Conservation (phyloP, 1,284 basidiomycete genomes). For the Cryptococcus sp. region DNA sequence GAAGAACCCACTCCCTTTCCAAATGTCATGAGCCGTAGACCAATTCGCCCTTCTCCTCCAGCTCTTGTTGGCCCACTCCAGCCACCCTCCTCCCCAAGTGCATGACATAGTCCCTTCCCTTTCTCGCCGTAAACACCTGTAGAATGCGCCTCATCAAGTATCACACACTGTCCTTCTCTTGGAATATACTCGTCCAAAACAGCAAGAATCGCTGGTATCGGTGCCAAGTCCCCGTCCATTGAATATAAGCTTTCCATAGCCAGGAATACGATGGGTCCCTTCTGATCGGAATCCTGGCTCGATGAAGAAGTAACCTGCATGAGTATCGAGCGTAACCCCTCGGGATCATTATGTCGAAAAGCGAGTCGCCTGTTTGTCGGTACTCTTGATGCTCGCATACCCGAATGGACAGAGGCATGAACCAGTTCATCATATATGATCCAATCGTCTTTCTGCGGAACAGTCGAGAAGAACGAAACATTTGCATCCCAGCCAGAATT, state of each 20-base stretch:
- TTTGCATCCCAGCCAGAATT: slow-evolving; percentile 96
- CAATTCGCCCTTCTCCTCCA: slow-evolving; percentile 42
- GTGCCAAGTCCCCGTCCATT: slow-evolving; percentile 91
- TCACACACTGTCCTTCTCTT: slow-evolving; percentile 51
- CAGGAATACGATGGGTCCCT: slow-evolving; percentile 47
- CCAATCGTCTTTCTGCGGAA: slow-evolving; percentile 75
- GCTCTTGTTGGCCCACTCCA: slow-evolving; percentile 55
- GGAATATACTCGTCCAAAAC: slow-evolving; percentile 50
- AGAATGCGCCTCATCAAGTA: slow-evolving; percentile 76
- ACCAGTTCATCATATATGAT: slow-evolving; percentile 83
- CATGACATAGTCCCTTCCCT: slow-evolving; percentile 57
- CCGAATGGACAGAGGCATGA: slow-evolving; percentile 90
- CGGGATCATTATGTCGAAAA: slow-evolving; percentile 73
- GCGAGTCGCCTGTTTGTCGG: slow-evolving; percentile 42
- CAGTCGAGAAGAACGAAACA: slow-evolving; percentile 74
- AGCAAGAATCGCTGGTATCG: slow-evolving; percentile 60
- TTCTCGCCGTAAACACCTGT: slow-evolving; percentile 65
- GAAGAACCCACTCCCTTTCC: slow-evolving; percentile 67
- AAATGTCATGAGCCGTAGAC: slow-evolving; percentile 57
- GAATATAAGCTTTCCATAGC: slow-evolving; percentile 86
- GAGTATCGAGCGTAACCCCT: slow-evolving; percentile 24
- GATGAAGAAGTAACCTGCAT: slow-evolving; percentile 6
- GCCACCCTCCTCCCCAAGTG: slow-evolving; percentile 27
- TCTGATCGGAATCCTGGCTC: not conserved
- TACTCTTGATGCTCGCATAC: slow-evolving; percentile 67